phyloP scores from a whole-genome alignment of 352 stramenopile species.

The Achlya hypogyna region DNA sequence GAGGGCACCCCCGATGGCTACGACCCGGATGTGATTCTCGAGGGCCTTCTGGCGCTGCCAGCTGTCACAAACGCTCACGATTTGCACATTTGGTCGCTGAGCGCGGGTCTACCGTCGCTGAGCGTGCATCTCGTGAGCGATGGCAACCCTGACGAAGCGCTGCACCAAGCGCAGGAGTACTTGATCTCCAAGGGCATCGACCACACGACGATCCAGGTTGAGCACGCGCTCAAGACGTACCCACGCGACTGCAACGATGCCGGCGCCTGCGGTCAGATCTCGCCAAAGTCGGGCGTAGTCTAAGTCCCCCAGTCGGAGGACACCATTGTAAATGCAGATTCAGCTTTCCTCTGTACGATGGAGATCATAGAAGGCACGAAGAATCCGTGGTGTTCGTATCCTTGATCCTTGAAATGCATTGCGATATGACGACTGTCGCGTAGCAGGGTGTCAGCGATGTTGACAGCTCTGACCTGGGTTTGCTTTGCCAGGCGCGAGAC shows the following conservation, averaged over 20 bases:
- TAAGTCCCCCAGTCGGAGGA: no score
- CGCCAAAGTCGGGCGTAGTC: constrained; percentile 24
- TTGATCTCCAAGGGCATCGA: constrained; percentile 71
- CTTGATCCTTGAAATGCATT: no score
- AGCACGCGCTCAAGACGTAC: constrained; percentile 52
- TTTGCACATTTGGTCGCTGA: constrained; percentile 97
- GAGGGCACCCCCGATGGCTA: constrained; percentile 91
- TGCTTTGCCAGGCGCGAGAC: no score
- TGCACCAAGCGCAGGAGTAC: constrained; percentile 61
- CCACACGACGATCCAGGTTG: constrained; percentile 85
- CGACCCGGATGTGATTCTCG: constrained; percentile 75
- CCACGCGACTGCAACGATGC: constrained; percentile 55
- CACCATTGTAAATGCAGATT: no score
- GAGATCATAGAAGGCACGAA: no score
- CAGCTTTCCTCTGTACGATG: no score
- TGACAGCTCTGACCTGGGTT: no score
- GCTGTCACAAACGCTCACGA: constrained; percentile 93
- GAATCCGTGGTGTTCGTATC: no score
- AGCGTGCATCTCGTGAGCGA: constrained; percentile 85
- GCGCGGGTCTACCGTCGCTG: constrained; percentile 78
- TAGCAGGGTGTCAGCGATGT: no score
- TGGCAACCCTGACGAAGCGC: constrained; percentile 48
- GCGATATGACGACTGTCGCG: no score
- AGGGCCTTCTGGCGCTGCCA: constrained; percentile 59
- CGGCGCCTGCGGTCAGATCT: constrained; percentile 72